Conservation (phyloP, 2,329 filamentous ascomycete genomes). For the Aspergillus novoparasiticus region DNA sequence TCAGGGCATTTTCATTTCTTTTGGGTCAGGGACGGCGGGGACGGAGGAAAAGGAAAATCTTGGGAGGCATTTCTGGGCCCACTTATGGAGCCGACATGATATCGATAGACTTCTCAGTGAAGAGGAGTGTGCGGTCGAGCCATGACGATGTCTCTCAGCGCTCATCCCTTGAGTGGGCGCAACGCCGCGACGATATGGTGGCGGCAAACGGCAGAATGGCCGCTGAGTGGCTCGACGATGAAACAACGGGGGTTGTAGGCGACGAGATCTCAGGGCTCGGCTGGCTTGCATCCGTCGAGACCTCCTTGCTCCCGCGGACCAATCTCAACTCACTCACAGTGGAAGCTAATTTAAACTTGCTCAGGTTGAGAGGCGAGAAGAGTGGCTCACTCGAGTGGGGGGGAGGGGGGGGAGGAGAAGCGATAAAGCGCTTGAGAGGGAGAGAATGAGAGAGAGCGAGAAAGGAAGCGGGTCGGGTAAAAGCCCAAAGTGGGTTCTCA, state of each 20-base stretch:
- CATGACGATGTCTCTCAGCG: neutral
- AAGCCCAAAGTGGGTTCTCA: neutral
- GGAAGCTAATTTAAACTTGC: constrained; percentile 1
- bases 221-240: neutral
- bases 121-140: neutral
- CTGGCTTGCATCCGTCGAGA: neutral
- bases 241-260: constrained; percentile 4
- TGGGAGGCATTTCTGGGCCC: neutral
- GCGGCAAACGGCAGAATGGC: neutral
- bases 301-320: neutral
- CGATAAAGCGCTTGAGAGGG: constrained; percentile 6
- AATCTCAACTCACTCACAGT: neutral
- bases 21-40: neutral
- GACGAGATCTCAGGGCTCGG: neutral
- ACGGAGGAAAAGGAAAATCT: neutral
- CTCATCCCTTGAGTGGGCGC: neutral
- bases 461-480: constrained; percentile 2
- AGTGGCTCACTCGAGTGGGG: neutral
- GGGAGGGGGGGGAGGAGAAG: constrained; percentile 3
- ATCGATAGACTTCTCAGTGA: neutral
- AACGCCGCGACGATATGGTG: neutral
- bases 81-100: constrained; percentile 1
- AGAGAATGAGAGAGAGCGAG: constrained; percentile 6
- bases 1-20: neutral
- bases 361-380: constrained; percentile 1